Base-by-base conservation (phyloP, 2,329 filamentous ascomycete species). In the Periglandula ipomoeae region DNA sequence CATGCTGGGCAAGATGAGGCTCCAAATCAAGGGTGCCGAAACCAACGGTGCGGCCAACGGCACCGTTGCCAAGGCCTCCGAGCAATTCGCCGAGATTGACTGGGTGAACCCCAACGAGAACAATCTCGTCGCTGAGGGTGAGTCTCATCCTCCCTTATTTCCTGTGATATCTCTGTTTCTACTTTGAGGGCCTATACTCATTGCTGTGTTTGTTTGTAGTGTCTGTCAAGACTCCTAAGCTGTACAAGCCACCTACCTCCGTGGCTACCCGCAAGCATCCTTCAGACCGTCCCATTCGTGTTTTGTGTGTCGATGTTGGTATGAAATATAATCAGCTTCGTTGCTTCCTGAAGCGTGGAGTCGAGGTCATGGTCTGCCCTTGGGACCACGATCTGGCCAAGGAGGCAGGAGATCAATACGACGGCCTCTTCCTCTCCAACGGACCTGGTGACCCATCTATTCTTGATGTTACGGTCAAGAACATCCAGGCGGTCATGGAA, bases 271-370 rank as follows among this genome's bases (percentile, higher is more conserved):
- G 95, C 59, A 85, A 87, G 69, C 89, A 95, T 70, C 86, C 90
- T 37, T 94, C 89, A 49, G 93, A 91, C 53, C 86, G 90, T 59
- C 78, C 84, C 44, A 78, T 97, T 51, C 87, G 90, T 63, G 84
- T 98, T 53, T 75, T 97, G 45, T 95, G 89, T 65, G 80, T 98
- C 58, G 93, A 98, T 71, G 91, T 98, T 58, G 93, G 93, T 66
- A 84, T 97, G 75, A 98, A 98, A 72, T 96, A 88, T 73, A 98
- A 97, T 72, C 93, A 98, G 72, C 78, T 98, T 59, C 81, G 93
- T 58, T 98, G 93, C 72, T 83, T 98, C 60, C 76, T 98, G 51
- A 84, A 82, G 60, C 83, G 93, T 58, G 93, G 93, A 48, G 86
- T 97, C 49, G 93, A 98, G 66, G 90, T 97, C 44, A 72, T 95